phyloP scores from a whole-genome alignment of 2,329 filamentous ascomycete genomes.

The Emmonsiellopsis sp. region DNA sequence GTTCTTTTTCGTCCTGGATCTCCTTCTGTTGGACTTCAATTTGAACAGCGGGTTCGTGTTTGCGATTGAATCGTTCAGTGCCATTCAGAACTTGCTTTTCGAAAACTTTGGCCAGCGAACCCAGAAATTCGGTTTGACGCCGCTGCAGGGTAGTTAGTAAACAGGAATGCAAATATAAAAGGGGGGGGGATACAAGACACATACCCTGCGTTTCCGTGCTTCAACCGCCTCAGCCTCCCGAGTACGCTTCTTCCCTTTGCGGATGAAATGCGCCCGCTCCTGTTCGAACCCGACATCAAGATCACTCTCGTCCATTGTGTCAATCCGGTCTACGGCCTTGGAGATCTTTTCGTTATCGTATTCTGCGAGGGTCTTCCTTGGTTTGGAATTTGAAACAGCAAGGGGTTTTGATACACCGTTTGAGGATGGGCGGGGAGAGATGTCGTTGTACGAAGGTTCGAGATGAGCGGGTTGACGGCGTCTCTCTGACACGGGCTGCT shows the following conservation, averaged over 20 bases:
- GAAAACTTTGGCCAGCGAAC: slow-evolving; percentile 51
- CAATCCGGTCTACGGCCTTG: slow-evolving; percentile 51
- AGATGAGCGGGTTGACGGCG: slow-evolving; percentile 16
- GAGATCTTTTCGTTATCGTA: slow-evolving; percentile 62
- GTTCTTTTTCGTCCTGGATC: slow-evolving; percentile 89
- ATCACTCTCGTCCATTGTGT: slow-evolving; percentile 48
- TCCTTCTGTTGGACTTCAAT: slow-evolving; percentile 84
- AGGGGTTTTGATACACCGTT: slow-evolving; percentile 19
- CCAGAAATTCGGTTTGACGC: slow-evolving; percentile 46
- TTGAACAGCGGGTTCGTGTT: slow-evolving; percentile 71
- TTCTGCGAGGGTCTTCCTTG: slow-evolving; percentile 43
- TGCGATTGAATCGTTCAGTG: slow-evolving; percentile 64
- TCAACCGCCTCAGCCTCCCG: slow-evolving; percentile 58
- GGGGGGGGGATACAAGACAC: slow-evolving; percentile 25
- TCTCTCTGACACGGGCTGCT: slow-evolving; percentile 16
- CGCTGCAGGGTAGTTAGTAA: slow-evolving; percentile 37
- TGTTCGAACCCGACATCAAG: slow-evolving; percentile 45
- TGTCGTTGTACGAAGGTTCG: slow-evolving; percentile 14
- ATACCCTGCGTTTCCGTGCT: slow-evolving; percentile 51
- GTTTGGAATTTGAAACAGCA: slow-evolving; percentile 34
- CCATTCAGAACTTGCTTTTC: slow-evolving; percentile 59
- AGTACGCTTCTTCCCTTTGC: slow-evolving; percentile 55
- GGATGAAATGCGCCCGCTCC: slow-evolving; percentile 45
- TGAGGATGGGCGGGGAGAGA: slow-evolving; percentile 11
- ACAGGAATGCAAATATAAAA: background rate